Base-by-base conservation (phyloP, 495 filamentous ascomycete species). In the Penicillium antarcticum region DNA sequence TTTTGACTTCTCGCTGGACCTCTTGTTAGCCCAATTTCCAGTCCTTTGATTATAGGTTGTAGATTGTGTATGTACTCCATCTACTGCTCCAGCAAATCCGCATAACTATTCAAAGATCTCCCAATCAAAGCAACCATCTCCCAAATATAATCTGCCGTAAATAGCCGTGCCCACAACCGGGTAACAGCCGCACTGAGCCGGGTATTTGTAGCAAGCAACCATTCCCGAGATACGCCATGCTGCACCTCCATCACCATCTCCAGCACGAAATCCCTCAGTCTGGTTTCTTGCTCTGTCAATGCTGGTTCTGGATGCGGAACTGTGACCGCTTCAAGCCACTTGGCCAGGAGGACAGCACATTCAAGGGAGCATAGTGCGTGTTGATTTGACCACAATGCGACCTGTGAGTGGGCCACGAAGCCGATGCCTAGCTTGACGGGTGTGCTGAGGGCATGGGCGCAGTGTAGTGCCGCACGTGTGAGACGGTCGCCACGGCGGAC, bases 381-480 rank as follows among this genome's bases (percentile, higher is more conserved):
- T 53, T 89, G 85, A 55, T 87, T 85, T 21, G 83, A 86, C 86
- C 86, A 89, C 41, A 84, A 78, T 5, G 80, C 74, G 3, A 82
- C 84, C 53, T 87, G 85, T 1, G 82, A 86, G 54, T 80, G 81
- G 7, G 86, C 84, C 10, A 89, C 84, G 52, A 84, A 85, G 29
- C 80, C 82, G 26, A 88, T 83, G 0, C 86, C 85, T 19, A 83
- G 67, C 56, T 85, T 87, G 41, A 89, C 80, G 0, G 87, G 76
- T 40, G 84, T 83, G 33, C 80, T 82, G 40, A 89, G 67, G 0
- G 86, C 83, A 48, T 87, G 85, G n/a, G 85, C 80, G 18, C 84
- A 85, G 52, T 87, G 84, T 1, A 86, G 71, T 2, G 86, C 79
- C 0, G 83, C 84, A 2, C 81, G 66, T 7, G 79, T 82, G 1